Evolutionary conservation across 139 green algal species (phyloP).

Genomic region (Zygnema circumcarinatum): DNA sequence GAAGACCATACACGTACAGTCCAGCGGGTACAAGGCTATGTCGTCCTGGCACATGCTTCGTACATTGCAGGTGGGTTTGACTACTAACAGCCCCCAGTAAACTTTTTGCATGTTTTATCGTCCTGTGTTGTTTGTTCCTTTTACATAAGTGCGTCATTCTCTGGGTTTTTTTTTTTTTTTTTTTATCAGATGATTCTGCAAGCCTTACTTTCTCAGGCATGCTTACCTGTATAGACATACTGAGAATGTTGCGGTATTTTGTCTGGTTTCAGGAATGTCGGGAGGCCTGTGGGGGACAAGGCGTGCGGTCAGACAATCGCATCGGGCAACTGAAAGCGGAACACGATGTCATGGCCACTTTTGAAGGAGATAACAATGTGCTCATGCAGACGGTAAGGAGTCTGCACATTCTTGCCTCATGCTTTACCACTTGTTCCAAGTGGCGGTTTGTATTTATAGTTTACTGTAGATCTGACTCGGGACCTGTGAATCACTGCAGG

Average conservation of each 20-base stretch:
- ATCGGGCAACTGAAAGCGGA: conserved; percentile 86
- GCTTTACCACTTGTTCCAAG: neutral
- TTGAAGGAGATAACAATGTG: conserved; percentile 94
- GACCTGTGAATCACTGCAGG: conserved; percentile 14
- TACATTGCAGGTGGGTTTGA: conserved; percentile 41
- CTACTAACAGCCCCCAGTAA: no score
- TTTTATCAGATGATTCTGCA: no score
- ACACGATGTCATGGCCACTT: conserved; percentile 89
- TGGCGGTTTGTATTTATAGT: neutral
- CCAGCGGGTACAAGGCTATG: conserved; percentile 82
- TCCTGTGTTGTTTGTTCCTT: no score
- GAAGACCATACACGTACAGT: conserved; percentile 84
- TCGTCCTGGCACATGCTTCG: conserved; percentile 80
- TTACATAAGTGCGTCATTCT: no score
- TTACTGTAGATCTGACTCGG: neutral
- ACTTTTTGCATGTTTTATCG: no score
- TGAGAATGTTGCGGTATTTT: no score
- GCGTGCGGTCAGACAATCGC: conserved; percentile 82
- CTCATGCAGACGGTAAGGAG: conserved; percentile 84
- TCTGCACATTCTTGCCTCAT: neutral
- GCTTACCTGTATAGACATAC: no score
- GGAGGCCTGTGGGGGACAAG: conserved; percentile 69
- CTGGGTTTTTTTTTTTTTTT: no score
- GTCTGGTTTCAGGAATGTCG: conserved; percentile 71
- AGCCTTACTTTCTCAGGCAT: no score